Conservation (phyloP, 257 asterid species). For the Cordia subcordata region DNA sequence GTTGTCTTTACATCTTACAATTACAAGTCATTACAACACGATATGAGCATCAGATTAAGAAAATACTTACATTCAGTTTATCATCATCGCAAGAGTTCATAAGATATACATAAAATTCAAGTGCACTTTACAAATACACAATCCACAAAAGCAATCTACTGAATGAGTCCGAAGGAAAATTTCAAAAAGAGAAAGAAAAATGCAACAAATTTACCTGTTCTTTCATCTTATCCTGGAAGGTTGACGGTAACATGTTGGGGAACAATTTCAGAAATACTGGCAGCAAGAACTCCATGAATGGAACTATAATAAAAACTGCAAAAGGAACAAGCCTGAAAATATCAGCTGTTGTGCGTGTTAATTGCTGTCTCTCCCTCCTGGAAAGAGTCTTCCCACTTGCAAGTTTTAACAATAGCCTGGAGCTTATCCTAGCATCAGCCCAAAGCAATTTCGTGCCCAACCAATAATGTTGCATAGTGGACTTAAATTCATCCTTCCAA, state of each 20-base stretch:
- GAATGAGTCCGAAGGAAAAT: neutral
- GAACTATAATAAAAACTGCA: conserved; percentile 85
- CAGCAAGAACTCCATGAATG: conserved; percentile 89
- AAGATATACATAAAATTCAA: too few relatives aligned
- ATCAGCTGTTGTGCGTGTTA: conserved; percentile 94
- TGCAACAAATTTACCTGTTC: conserved; percentile 50
- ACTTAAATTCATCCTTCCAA: conserved; percentile 80
- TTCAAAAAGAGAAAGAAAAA: neutral
- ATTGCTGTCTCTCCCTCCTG: conserved; percentile 91
- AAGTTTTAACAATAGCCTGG: conserved; percentile 68
- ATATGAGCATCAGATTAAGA: neutral
- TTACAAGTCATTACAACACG: neutral
- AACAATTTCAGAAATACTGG: conserved; percentile 85
- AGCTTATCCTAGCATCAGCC: conserved; percentile 91
- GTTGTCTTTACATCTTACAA: neutral
- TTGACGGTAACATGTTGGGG: conserved; percentile 92
- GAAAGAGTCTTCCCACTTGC: conserved; percentile 84
- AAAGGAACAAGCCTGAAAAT: conserved; percentile 91
- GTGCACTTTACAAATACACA: neutral
- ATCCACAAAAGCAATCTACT: neutral
- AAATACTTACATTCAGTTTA: too few relatives aligned
- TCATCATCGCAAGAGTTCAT: neutral
- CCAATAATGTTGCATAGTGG: conserved; percentile 86
- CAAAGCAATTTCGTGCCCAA: conserved; percentile 80
- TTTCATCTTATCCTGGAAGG: conserved; percentile 96